Conservation (phyloP, 2,329 filamentous ascomycete species). For the Didymella lethalis region DNA sequence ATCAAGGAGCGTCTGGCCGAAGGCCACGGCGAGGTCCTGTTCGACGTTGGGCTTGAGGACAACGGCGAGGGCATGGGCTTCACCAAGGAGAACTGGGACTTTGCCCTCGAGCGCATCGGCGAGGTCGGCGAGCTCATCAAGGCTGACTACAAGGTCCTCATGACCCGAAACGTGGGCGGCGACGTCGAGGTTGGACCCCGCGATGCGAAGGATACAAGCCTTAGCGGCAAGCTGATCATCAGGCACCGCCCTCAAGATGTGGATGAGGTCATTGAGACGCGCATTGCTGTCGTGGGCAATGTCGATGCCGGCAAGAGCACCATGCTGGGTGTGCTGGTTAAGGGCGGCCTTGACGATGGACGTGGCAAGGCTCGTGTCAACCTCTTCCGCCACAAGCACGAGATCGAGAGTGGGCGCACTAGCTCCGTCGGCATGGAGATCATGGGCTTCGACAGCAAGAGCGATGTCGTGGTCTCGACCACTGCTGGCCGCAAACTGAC, state of each 20-base stretch:
- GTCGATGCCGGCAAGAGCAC: constrained; percentile 98
- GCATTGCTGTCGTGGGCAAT: constrained; percentile 97
- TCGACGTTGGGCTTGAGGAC: constrained; percentile 92
- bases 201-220: constrained; percentile 73
- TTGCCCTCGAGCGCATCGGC: constrained; percentile 71
- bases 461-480: constrained; percentile 81
- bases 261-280: constrained; percentile 91
- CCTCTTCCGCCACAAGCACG: constrained; percentile 96
- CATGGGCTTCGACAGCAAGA: constrained; percentile 91
- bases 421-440: constrained; percentile 98
- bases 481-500: constrained; percentile 86
- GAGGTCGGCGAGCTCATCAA: constrained; percentile 69
- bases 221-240: constrained; percentile 86
- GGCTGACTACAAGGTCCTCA: constrained; percentile 80
- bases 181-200: constrained; percentile 72
- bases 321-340: constrained; percentile 92
- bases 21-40: constrained; percentile 86
- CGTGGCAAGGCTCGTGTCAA: constrained; percentile 93
- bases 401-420: constrained; percentile 93
- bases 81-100: constrained; percentile 75
- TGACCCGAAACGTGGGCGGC: constrained; percentile 90
- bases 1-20: constrained; percentile 76
- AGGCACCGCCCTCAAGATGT: constrained; percentile 75
- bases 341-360: constrained; percentile 93
- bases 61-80: constrained; percentile 86